Evolutionary conservation across 768 basidiomycete genomes (phyloP), one percentile per base, ranked within the genome.

Genomic region (Collybia nuda): DNA sequence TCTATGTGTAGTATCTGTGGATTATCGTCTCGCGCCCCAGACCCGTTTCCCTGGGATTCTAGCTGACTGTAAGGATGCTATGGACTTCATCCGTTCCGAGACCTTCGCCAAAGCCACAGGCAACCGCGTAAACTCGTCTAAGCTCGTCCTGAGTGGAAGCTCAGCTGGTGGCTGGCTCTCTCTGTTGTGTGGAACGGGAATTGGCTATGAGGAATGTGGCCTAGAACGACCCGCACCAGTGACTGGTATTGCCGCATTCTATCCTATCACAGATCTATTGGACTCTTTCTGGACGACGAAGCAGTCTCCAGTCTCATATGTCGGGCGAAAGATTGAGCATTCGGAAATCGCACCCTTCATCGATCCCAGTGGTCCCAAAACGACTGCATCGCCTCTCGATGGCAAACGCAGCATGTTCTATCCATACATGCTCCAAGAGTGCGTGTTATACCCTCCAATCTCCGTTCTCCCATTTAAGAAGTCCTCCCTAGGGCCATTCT

Each of bases 381-480:
- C 62, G 12, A 54, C 59, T 1, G 64, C 47, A 28, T 59, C 64
- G 0, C 53, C 59, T 0, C 12, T 55, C 28, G 67, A 71, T 12
- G 64, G 60, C 22, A 52, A 50, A 28, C 53, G 72, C 24, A 48
- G 62, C 23, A 59, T 72, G 17, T 70, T 71, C 43, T 74, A 74
- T 48, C 53, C 55, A 44, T 74, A 70, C 50, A 74, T 74, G 72
- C 59, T 74, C 9, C 72, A 74, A 57, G 71, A 72, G 70, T 71
- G 44, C 35, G 69, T 58, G 1, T 11, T 17, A 15, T 12, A 15
- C 2, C 18, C 18, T 29, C 5, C 17, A 4, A n/a, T 17, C 21
- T 40, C 73, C 0, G 57, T 3, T 11, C 11, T 9, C 32, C 32
- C 14, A 14, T 32, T 32, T 9, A 32, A 6, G 32, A 14, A 32